A percentile compares a stretch with the other conserved stretches of the same genome.
phyloP scores from a whole-genome alignment of 805 yeast species.

The Hanseniaspora nectarophila region DNA sequence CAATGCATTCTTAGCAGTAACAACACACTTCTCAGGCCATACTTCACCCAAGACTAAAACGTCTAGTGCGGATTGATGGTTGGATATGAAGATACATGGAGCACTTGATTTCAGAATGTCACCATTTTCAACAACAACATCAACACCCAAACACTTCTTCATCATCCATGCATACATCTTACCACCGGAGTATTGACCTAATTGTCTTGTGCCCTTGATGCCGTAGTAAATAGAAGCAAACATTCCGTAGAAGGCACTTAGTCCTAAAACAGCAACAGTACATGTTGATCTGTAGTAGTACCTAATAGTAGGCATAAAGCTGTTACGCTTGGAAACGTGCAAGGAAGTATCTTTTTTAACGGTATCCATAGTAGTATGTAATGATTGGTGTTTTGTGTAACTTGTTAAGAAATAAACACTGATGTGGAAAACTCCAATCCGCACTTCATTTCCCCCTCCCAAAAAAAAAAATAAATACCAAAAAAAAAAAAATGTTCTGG shows the following conservation, averaged over 20 bases:
- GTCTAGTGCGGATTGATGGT: constrained; percentile 87
- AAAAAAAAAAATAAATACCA: not conserved
- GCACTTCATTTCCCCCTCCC: no score
- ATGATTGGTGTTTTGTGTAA: no score
- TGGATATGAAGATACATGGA: constrained; percentile 74
- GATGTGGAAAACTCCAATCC: no score
- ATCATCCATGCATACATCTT: constrained; percentile 59
- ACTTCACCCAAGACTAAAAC: constrained; percentile 66
- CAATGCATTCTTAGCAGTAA: constrained; percentile 80
- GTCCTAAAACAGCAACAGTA: constrained; percentile 41
- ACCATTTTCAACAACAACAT: constrained; percentile 56
- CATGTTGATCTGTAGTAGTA: constrained; percentile 46
- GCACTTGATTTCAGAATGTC: constrained; percentile 38
- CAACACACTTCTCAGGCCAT: constrained; percentile 81
- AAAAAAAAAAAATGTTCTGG: not conserved
- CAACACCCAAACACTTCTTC: constrained; percentile 54
- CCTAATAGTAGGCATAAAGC: constrained; percentile 30
- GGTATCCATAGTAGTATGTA: not conserved
- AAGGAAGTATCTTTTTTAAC: not conserved
- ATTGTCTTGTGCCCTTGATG: constrained; percentile 58
- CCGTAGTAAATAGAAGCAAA: constrained; percentile 57
- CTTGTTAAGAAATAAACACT: no score
- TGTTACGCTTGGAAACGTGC: not conserved
- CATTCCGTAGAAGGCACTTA: constrained; percentile 66
- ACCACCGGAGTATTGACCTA: constrained; percentile 85